Evolutionary conservation across 1,139 yeast species (phyloP), one percentile per base, ranked within the genome.

Genomic region (Eremothecium coryli): DNA sequence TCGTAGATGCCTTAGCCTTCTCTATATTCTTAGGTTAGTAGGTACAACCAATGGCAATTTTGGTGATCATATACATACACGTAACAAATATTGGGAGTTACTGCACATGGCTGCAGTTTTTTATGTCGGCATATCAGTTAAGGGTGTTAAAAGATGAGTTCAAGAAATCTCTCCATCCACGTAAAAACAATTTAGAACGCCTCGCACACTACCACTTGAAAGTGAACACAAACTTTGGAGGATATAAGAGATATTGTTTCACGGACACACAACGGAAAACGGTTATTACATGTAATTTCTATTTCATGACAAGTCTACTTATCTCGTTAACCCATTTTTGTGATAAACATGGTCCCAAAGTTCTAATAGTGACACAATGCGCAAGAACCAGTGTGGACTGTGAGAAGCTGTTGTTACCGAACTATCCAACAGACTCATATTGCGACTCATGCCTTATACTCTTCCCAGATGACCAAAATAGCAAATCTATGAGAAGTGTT

Each of bases 301-400:
- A n/a, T n/a, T n/a, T 5, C 4, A 27, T 27, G 30, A 17, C 20
- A 10, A 27, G 30, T 18, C 17, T 45, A 32, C 37, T 53, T 14
- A 62, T 81, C 13, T 71, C 85, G 29, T 55, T 82, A 39, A 81
- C 86, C 0, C 94, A 82, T 50, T 84, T 82, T 54, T 84, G 95
- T 57, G 95, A 84, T 58, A 67, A 78, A 21, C 94, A 84, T 52
- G 95, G 95, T 0, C 94, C 95, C 0, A 68, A 79, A 12, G 70
- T 78, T 31, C 66, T 84, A n/a, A 59, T 79, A 49, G 82, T 88
- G 47, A 80, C 93, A 0, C 90, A 81, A 49, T 40, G 50, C 2
- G 48, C 49, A n/a, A 29, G 36, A 4, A 35, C 35, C n/a, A 43
- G 44, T 9, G 45, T 40, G 2, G 33, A 38, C 2, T 54, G 51